A percentile compares a stretch with the other conserved stretches of the same genome.
These are phyloP conservation scores for Podila epigama DNA, from an alignment of 192 early-diverging fungal species.

Conservation along the genomic window DNA sequence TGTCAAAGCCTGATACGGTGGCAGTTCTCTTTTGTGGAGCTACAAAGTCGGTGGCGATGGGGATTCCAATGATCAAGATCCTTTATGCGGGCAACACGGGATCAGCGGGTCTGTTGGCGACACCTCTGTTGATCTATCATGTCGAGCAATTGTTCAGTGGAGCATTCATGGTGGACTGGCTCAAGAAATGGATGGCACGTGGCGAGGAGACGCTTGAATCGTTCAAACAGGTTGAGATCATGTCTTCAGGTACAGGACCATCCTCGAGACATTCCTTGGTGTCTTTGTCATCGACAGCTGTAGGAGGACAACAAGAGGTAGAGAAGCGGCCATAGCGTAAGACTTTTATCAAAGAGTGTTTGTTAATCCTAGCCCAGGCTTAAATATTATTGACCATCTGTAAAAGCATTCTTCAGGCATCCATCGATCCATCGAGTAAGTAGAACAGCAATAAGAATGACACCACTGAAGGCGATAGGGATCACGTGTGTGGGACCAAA, in stretches of 20 bases:
- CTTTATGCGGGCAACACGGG: slow-evolving; percentile 62
- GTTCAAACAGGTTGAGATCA: slow-evolving; percentile 16
- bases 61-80: slow-evolving; percentile 77
- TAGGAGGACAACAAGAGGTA: no score
- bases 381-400: no score
- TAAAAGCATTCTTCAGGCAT: no score
- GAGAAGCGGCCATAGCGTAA: no score
- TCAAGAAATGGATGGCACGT: slow-evolving; percentile 62
- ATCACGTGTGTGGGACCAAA: no score
- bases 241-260: no score
- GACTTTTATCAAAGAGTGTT: no score
- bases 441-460: neutral
- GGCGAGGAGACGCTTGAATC: slow-evolving; percentile 44
- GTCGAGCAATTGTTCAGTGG: slow-evolving; percentile 75
- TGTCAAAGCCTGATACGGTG: slow-evolving; percentile 62
- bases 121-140: slow-evolving; percentile 75
- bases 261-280: no score
- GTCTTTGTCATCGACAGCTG: neutral
- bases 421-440: neutral
- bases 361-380: no score
- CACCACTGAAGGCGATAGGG: no score
- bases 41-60: slow-evolving; percentile 79
- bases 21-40: slow-evolving; percentile 76
- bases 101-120: slow-evolving; percentile 63
- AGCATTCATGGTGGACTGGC: slow-evolving; percentile 59